phyloP scores from a whole-genome alignment of 345 rosid species.

The Eucalyptus sp. region DNA sequence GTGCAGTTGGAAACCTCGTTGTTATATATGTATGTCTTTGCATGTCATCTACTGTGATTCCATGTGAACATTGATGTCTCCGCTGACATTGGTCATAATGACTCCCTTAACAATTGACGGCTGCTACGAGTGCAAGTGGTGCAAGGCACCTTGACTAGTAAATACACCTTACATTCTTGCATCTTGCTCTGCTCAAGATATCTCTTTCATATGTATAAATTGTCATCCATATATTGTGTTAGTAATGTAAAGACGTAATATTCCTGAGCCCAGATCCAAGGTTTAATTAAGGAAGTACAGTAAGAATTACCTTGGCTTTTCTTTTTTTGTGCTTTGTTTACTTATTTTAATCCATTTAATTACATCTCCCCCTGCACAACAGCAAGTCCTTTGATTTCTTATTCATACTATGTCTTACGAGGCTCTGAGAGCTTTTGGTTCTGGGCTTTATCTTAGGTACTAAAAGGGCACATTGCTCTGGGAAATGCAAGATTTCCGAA shows the following conservation, averaged over 20 bases:
- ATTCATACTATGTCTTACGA: not conserved
- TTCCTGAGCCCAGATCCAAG: not conserved
- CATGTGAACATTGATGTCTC: not conserved
- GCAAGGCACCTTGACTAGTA: not conserved
- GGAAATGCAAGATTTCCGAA: constrained; percentile 85
- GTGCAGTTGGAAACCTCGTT: not conserved
- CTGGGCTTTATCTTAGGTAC: constrained; percentile 36
- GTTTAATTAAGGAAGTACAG: not conserved
- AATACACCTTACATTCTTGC: not conserved
- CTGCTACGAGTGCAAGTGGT: not conserved
- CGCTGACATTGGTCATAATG: not conserved
- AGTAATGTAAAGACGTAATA: not conserved
- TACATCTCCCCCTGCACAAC: not conserved
- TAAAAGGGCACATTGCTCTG: constrained; percentile 89
- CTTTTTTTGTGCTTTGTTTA: not conserved
- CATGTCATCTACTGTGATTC: not conserved
- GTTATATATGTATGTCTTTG: not conserved
- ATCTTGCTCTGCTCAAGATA: not conserved
- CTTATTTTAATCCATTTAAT: not conserved
- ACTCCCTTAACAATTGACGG: not conserved
- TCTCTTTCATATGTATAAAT: not conserved
- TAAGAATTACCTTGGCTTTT: not conserved
- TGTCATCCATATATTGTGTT: not conserved
- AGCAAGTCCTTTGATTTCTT: not conserved
- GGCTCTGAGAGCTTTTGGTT: not conserved